phyloP scores from a whole-genome alignment of 768 basidiomycete genomes.

The Mycena floridula region DNA sequence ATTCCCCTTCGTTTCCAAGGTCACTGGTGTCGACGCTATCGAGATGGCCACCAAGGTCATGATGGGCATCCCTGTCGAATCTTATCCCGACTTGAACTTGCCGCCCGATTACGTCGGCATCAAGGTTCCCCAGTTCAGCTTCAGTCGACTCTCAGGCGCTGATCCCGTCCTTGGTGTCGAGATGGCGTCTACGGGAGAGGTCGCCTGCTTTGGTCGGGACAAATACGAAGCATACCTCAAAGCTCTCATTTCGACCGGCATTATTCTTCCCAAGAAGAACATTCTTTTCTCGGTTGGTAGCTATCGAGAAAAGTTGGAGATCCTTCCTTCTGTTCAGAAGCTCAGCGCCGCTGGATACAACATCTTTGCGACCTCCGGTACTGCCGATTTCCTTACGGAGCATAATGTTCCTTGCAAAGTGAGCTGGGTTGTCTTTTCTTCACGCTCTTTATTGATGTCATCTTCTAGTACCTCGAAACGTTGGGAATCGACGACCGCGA shows the following conservation, averaged over 20 bases:
- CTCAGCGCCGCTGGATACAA: conserved; percentile 90
- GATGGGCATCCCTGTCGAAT: conserved; percentile 82
- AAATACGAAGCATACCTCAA: conserved; percentile 99
- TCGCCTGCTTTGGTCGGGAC: conserved; percentile 96
- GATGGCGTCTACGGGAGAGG: conserved; percentile 99
- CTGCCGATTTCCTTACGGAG: conserved; percentile 95
- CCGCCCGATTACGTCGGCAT: conserved; percentile 95
- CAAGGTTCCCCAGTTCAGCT: conserved; percentile 99
- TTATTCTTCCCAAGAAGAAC: conserved; percentile 93
- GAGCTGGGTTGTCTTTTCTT: conserved; percentile 8
- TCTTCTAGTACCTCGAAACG: conserved; percentile 76
- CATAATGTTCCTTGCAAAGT: conserved; percentile 97
- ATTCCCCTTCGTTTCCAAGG: conserved; percentile 98
- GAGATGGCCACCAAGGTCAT: conserved; percentile 99
- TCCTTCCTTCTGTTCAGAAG: conserved; percentile 92
- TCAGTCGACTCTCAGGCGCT: conserved; percentile 92
- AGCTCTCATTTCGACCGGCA: conserved; percentile 94
- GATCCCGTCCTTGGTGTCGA: conserved; percentile 98
- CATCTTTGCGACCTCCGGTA: conserved; percentile 95
- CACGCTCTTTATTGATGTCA: background rate
- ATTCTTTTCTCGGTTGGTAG: conserved; percentile 95
- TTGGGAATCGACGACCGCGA: conserved; percentile 68
- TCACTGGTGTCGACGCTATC: conserved; percentile 95
- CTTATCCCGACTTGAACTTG: conserved; percentile 85
- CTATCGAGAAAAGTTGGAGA: conserved; percentile 95